Evolutionary conservation across 2,329 filamentous ascomycete genomes (phyloP).

Genomic region (Botrytis squamosa): DNA sequence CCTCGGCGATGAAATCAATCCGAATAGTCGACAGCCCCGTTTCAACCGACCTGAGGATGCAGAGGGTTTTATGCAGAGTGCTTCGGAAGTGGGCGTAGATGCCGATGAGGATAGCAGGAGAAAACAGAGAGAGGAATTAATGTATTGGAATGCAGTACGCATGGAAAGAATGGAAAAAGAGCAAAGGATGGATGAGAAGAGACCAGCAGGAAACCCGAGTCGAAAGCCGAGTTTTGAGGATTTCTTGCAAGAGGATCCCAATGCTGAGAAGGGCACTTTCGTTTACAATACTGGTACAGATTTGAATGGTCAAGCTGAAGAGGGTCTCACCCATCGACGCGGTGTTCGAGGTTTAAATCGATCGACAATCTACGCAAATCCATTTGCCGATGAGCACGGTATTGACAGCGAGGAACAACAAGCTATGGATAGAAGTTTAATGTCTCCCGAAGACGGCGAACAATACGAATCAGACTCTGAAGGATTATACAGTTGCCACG

Average conservation of each 20-base stretch:
- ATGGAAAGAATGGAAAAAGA: conserved; percentile 49
- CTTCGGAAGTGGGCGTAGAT: conserved; percentile 51
- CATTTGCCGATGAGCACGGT: conserved; percentile 48
- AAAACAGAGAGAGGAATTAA: conserved; percentile 61
- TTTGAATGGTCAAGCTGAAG: conserved; percentile 40
- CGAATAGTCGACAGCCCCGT: conserved; percentile 45
- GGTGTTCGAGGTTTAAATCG: conserved; percentile 47
- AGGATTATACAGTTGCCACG: conserved; percentile 38
- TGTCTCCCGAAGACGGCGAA: conserved; percentile 30
- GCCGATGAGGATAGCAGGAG: conserved; percentile 61
- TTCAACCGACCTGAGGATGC: conserved; percentile 68
- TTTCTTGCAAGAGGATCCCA: conserved; percentile 52
- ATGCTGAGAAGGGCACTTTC: conserved; percentile 54
- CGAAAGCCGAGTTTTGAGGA: conserved; percentile 52
- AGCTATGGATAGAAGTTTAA: conserved; percentile 41
- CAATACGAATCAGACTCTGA: conserved; percentile 59
- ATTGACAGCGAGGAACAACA: conserved; percentile 46
- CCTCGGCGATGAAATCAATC: conserved; percentile 55
- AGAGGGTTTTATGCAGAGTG: conserved; percentile 59
- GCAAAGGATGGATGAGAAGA: conserved; percentile 28
- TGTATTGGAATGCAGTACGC: conserved; percentile 63
- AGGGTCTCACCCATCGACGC: conserved; percentile 46
- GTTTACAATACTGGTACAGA: conserved; percentile 59
- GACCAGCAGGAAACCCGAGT: conserved; percentile 35
- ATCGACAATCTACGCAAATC: conserved; percentile 53